Evolutionary conservation across 2,329 filamentous ascomycete species (phyloP), one percentile per base, ranked within the genome.

Genomic region (Aspergillus sp.): DNA sequence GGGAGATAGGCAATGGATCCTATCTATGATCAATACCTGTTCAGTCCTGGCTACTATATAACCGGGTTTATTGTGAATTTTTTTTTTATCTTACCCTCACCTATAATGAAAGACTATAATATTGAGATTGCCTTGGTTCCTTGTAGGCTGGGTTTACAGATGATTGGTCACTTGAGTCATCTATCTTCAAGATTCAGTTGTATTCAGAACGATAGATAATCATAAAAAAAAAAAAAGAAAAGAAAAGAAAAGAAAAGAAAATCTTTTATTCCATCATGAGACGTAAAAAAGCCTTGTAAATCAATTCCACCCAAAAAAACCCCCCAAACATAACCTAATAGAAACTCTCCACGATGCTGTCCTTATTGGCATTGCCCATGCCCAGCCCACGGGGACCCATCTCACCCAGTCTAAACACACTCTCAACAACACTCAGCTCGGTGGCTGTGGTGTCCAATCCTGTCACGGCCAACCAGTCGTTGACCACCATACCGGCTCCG

Each of bases 261-360:
- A 19, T 19, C 19, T 19, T 32, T n/a, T 32, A 32, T 32, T 4
- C 31, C 31, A 19, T 19, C 19, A 19, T 19, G 19, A 19, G 19
- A 19, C 19, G 19, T 19, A 19, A 19, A 19, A 19, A 19, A 19
- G 19, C 19, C 19, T 19, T 19, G 19, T 19, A 19, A 19, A 19
- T 19, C 19, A 19, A 32, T 32, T 32, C n/a, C 31, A 32, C 31
- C 31, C 31, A 32, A 8, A 32, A 8, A 32, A 49, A 33, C 35
- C 29, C 35, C 29, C 32, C 44, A 35, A 42, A 42, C 46, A 43
- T 44, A 46, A 30, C 59, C 78, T 78, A 98, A 76, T 98, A 98
- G 75, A 97, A 98, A 60, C 88, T 95, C 77, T 98, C 93, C 50
- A 98, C 93, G 82, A 98, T 95, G 54, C 90, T 93, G 68, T 97